Conservation (phyloP, 306 rosid genomes). For the Gillenia trifoliata region DNA sequence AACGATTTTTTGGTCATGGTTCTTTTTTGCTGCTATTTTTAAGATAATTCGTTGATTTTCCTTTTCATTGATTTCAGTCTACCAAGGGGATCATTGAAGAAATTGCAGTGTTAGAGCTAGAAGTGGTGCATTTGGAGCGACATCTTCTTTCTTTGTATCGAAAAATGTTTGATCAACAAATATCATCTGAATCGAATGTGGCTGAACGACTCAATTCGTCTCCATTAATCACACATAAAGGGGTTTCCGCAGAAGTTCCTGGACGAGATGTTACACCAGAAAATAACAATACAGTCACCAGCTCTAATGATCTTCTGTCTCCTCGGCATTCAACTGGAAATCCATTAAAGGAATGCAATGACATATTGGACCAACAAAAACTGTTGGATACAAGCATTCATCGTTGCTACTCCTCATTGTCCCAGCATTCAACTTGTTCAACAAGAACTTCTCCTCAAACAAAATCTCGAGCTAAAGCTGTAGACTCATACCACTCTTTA, state of each 20-base stretch:
- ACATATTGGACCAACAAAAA: constrained; percentile 34
- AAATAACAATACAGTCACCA: constrained; percentile 29
- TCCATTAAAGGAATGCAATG: constrained; percentile 36
- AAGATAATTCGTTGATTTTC: too few relatives aligned
- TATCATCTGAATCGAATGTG: constrained; percentile 35
- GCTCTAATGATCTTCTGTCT: constrained; percentile 25
- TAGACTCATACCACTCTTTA: constrained; percentile 71
- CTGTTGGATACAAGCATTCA: constrained; percentile 60
- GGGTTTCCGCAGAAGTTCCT: constrained; percentile 8
- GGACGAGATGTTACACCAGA: constrained; percentile 29
- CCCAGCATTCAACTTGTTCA: constrained; percentile 59
- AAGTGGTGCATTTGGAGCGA: constrained; percentile 71
- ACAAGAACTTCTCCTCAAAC: constrained; percentile 40
- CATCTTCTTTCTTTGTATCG: constrained; percentile 76
- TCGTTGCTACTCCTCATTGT: constrained; percentile 66
- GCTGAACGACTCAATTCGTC: too few relatives aligned
- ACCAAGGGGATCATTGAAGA: constrained; percentile 72
- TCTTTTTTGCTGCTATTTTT: too few relatives aligned
- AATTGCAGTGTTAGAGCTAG: constrained; percentile 70
- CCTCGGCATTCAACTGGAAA: constrained; percentile 36
- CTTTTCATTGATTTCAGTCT: constrained; percentile 42
- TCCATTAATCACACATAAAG: too few relatives aligned
- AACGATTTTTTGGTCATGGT: too few relatives aligned
- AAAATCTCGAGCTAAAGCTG: constrained; percentile 44
- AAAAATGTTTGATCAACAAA: constrained; percentile 50